Evolutionary conservation across 106 monocot genomes (phyloP).

Genomic region (Alisma plantagoaquatica): DNA sequence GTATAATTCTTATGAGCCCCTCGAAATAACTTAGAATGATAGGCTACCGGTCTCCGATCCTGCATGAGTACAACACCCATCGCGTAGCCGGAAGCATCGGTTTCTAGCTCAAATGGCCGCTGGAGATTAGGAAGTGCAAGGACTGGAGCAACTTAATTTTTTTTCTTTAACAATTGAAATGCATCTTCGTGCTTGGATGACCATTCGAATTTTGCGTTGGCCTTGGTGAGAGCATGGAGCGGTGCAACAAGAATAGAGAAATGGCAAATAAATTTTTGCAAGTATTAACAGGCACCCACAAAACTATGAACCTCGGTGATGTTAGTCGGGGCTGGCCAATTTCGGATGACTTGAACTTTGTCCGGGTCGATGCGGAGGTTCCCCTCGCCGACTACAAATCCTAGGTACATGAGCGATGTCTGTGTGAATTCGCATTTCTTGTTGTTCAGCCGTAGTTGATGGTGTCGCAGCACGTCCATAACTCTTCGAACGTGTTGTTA

Average conservation of each 20-base stretch:
- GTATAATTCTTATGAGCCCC: neutral
- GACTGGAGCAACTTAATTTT: neutral
- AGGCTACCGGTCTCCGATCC: neutral
- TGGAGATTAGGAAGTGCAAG: neutral
- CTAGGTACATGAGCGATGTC: neutral
- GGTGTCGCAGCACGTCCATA: neutral
- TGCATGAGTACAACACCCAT: neutral
- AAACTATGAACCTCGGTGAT: neutral
- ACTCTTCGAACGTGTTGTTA: neutral
- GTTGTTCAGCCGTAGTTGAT: neutral
- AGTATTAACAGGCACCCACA: slow-evolving; percentile 1
- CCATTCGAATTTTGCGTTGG: neutral
- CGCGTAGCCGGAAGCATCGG: neutral
- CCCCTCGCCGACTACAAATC: neutral
- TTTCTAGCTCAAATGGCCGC: neutral
- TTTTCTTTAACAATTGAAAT: neutral
- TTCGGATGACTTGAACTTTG: neutral
- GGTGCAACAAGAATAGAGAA: neutral
- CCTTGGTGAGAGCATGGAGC: neutral
- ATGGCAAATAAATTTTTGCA: neutral
- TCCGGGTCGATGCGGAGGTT: neutral
- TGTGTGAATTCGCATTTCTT: slow-evolving; percentile 6
- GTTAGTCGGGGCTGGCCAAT: neutral
- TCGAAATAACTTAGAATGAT: neutral
- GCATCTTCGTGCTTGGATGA: neutral